Evolutionary conservation across 495 filamentous ascomycete genomes (phyloP), one percentile per base, ranked within the genome.

Genomic region (Penicillium fimorum): DNA sequence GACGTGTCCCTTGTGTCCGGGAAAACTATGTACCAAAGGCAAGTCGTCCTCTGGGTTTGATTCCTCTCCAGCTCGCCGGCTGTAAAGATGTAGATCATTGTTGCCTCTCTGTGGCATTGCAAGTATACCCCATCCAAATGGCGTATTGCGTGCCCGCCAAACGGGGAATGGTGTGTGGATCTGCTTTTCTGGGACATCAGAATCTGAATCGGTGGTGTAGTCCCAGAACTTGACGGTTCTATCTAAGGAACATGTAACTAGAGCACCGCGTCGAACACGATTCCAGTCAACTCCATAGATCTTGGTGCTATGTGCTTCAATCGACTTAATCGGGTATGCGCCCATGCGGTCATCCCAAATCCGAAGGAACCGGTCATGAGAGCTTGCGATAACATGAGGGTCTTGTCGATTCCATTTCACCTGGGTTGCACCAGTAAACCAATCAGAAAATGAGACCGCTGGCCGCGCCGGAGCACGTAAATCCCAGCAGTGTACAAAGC

Each of bases 271-370:
- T 35, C 85, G 77, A 0, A 87, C 85, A 58, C 93, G 82, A 66
- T 94, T 92, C 93, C 93, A 97, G 71, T 96, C 93, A 20, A 97
- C 78, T 12, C 93, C 93, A 69, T 96, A 96, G 40, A 97, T 96
- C 68, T 96, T 96, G 11, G 92, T 96, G n/a, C 84, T 84, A 66
- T 97, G 93, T 0, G 93, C 93, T 63, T 85, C 82, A 44, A 97
- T 94, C 37, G 89, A 91, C 33, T 84, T 83, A 30, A 97, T 71
- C 15, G 91, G 92, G 47, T 82, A 79, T 13, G 88, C 89, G 2
- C 92, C 84, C 70, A 87, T 90, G 42, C 93, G 79, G 58, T 87
- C 84, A 72, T 97, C 93, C 93, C 93, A 97, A 38, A 97, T 91
- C 33, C 88, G 84, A 12, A 96, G 73, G 72, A 84, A 90, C 18